A percentile compares a stretch with the other conserved stretches of the same genome.
These are phyloP conservation scores for Coemansia sp. DNA, from an alignment of 192 early-diverging fungal species.

Conservation along the genomic window DNA sequence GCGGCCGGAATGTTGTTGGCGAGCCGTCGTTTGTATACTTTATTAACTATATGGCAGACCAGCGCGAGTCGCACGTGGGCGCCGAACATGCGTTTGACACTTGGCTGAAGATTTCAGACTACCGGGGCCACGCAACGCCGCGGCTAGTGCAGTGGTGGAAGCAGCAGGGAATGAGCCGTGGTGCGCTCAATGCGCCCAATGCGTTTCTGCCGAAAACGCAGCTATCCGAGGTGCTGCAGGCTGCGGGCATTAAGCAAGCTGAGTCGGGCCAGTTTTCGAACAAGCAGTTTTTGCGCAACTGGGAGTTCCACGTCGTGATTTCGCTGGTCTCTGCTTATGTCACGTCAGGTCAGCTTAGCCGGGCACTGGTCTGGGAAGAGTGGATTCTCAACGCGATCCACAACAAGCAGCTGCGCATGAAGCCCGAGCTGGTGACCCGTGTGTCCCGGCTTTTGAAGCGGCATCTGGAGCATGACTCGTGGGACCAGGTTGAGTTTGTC, in stretches of 20 bases:
- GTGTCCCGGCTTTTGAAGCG: slow-evolving; percentile 7
- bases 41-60: slow-evolving; percentile 16
- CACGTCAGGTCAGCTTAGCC: neutral
- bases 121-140: slow-evolving; percentile 10
- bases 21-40: slow-evolving; percentile 25
- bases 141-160: slow-evolving; percentile 14
- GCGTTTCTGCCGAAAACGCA: slow-evolving; percentile 10
- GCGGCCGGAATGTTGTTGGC: neutral
- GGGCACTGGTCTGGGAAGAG: slow-evolving; percentile 16
- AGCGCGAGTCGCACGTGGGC: slow-evolving; percentile 14
- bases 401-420: slow-evolving; percentile 1
- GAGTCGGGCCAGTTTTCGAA: neutral
- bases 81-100: slow-evolving; percentile 41
- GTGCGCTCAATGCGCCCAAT: neutral
- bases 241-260: neutral
- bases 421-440: slow-evolving; percentile 6
- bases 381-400: slow-evolving; percentile 26
- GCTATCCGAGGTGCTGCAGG: slow-evolving; percentile 8
- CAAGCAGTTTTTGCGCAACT: slow-evolving; percentile 20
- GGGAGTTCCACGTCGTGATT: slow-evolving; percentile 37
- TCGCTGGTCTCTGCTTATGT: slow-evolving; percentile 31
- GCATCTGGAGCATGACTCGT: slow-evolving; percentile 12
- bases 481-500: slow-evolving; percentile 13
- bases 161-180: neutral
- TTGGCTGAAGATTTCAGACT: slow-evolving; percentile 23